phyloP scores from a whole-genome alignment of 129 eudicot genomes.

The Logfia minima region DNA sequence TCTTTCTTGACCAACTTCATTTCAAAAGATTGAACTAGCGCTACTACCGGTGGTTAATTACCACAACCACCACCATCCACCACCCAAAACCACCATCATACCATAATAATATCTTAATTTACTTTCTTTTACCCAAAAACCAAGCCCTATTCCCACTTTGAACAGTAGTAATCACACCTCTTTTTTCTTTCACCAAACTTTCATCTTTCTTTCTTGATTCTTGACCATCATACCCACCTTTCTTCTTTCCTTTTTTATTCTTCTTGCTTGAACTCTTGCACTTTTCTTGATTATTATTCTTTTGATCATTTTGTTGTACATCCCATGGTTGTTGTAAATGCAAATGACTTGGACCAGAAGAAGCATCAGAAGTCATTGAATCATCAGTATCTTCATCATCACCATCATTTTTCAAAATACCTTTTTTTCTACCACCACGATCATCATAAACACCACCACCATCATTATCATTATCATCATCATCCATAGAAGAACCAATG shows the following conservation, averaged over 20 bases:
- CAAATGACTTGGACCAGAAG: conserved; percentile 62
- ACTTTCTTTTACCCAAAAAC: conserved; percentile 45
- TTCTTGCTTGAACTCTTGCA: conserved; percentile 32
- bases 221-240: conserved; percentile 23
- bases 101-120: neutral
- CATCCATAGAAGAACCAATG: conserved; percentile 48
- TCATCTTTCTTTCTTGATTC: conserved; percentile 32
- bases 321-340: conserved; percentile 42
- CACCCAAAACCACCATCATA: conserved; percentile 11
- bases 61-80: neutral
- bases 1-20: conserved; percentile 34
- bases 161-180: conserved; percentile 36
- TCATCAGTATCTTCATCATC: conserved; percentile 63
- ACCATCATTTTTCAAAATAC: conserved; percentile 25
- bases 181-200: conserved; percentile 26
- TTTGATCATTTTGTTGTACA: conserved; percentile 15
- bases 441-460: conserved; percentile 18
- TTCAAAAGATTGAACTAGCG: conserved; percentile 43
- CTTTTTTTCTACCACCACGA: conserved; percentile 25
- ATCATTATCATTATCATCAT: conserved; percentile 25
- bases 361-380: conserved; percentile 92
- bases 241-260: conserved; percentile 41
- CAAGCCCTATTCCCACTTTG: conserved; percentile 50
- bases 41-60: conserved; percentile 22
- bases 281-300: conserved; percentile 1